phyloP scores from a whole-genome alignment of 352 stramenopile genomes.

The Phytophthora tentaculata region DNA sequence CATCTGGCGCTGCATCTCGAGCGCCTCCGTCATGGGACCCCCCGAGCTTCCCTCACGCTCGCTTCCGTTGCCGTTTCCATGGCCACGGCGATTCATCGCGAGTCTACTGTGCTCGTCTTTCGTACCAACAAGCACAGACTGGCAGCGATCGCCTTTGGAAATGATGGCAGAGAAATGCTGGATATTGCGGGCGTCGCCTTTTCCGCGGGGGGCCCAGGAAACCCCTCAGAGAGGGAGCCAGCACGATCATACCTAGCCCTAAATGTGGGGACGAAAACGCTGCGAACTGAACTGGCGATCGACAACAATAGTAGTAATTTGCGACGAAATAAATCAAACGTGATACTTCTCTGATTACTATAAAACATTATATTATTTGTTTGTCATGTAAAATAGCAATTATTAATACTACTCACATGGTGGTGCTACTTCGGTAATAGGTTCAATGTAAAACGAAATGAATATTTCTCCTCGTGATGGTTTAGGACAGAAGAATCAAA shows the following conservation, averaged over 20 bases:
- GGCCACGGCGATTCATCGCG: slow-evolving; percentile 37
- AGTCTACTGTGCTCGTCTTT: background rate
- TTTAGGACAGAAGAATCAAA: too few species aligned
- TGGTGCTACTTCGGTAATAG: too few species aligned
- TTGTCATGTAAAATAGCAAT: too few species aligned
- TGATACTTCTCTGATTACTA: background rate
- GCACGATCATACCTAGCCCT: slow-evolving; percentile 1
- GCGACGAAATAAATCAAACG: background rate
- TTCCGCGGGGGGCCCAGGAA: slow-evolving; percentile 29
- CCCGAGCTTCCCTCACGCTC: slow-evolving; percentile 41
- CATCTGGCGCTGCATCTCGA: slow-evolving; percentile 57
- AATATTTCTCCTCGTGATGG: too few species aligned
- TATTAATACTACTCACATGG: too few species aligned
- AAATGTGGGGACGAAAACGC: background rate
- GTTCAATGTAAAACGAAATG: too few species aligned
- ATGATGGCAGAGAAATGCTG: slow-evolving; percentile 30
- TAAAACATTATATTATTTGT: too few species aligned
- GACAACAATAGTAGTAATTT: background rate
- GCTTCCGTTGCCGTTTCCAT: slow-evolving; percentile 23
- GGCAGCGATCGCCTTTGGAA: slow-evolving; percentile 9
- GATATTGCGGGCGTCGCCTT: slow-evolving; percentile 19
- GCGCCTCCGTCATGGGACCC: slow-evolving; percentile 42
- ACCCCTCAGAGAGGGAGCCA: slow-evolving; percentile 11
- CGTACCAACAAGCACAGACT: background rate
- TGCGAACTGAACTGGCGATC: slow-evolving; percentile 5